Base-by-base conservation (phyloP, 768 basidiomycete species). In the Candolleomyces aberdarensis region DNA sequence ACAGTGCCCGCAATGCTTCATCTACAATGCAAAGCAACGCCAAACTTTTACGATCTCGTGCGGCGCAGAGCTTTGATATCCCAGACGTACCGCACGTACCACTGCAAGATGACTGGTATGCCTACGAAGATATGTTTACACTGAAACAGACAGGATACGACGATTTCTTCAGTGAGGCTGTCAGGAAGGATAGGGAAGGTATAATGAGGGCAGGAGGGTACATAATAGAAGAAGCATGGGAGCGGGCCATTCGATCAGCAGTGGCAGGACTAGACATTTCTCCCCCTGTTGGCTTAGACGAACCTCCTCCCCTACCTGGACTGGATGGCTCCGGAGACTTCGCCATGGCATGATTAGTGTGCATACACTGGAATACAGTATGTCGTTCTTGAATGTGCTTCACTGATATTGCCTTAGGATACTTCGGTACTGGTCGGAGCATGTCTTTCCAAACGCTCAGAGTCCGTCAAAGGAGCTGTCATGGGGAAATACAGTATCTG, bases 401-500 rank as follows among this genome's bases (percentile, higher is more conserved):
- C 20, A 59, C 4, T 32, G 19, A 15, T 3, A 3, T 44, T 46
- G 43, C 17, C 39, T 71, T 67, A 78, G 41, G 68, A 74, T 62
- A 75, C 66, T 58, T 72, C 76, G 56, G 73, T 76, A 62, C 89
- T 87, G 2, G 69, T 82, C 22, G 92, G 81, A 5, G 80, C 76
- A 68, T 79, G 86, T 58, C 82, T 76, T 48, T 65, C 63, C 52
- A 62, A 66, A 61, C 78, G 83, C 68, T 93, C 83, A 26, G 67
- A 56, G 13, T 84, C 80, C 2, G 79, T 79, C 54, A 94, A 73
- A 6, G 90, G 86, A 1, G 79, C 75, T 0, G 78, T 80, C 74
- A 94, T 81, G 1, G 91, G 89, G 66, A 95, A 94, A 67, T 86
- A 89, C 32, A 97, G 77, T 17, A 96, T 83, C 70, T 97, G 94